Base-by-base conservation (phyloP, 2,329 filamentous ascomycete species). In the Hypoxylon sp. region DNA sequence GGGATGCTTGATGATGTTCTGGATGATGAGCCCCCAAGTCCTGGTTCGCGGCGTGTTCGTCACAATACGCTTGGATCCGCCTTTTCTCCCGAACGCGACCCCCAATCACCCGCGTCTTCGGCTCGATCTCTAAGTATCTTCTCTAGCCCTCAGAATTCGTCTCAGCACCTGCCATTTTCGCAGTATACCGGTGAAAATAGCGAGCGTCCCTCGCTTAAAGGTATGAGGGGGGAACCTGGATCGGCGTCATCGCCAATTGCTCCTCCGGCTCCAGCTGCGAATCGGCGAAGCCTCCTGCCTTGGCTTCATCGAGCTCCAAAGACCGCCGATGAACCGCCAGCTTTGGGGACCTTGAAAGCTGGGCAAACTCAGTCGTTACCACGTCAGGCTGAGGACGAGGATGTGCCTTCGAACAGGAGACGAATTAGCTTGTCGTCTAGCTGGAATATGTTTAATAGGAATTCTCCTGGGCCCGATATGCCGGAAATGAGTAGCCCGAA, bases 311-410 rank as follows among this genome's bases (percentile, higher is more conserved):
- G 85, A 38, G 82, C 83, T 21, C 78, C 83, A 4, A 92, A 91
- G 73, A 80, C 81, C 0, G 69, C 81, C 5, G 81, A 84, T 7
- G 83, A 84, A 24, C 81, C 86, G 0, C 88, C 87, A 4, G 79
- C 83, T 1, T 74, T 92, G 6, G 91, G 91, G 1, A 86, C 83
- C 17, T 77, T 93, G 11, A 91, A 90, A 69, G 76, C 84, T 24
- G 83, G 84, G 0, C 89, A 94, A 70, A 92, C 89, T 67, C 89
- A 91, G 69, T 94, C 91, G 0, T 86, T 95, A 64, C 91, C 91
- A 4, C 79, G 83, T 15, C 81, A 82, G 58, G 75, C 75, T 59
- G 89, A 83, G 18, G 85, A 86, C 10, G 73, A 72, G 65, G 88
- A 82, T 69, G 77, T 70, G 61, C 74, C 75, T 71, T 79, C 69